phyloP scores from a whole-genome alignment of 495 filamentous ascomycete genomes.

The Penicillium cataractarum region DNA sequence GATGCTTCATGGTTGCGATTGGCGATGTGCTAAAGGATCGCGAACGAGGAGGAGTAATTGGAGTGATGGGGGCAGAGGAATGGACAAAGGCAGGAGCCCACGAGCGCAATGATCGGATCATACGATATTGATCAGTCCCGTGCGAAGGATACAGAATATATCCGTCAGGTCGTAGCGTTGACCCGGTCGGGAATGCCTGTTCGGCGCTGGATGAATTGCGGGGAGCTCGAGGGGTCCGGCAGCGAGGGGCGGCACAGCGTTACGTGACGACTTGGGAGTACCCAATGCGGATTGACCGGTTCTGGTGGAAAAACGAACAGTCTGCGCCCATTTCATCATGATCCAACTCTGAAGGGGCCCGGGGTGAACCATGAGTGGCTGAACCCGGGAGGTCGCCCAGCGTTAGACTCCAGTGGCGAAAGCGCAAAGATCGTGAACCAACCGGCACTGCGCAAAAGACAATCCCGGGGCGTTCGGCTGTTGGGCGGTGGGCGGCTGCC shows the following conservation, averaged over 20 bases:
- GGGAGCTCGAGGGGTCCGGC: conserved; percentile 15
- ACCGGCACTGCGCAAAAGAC: conserved; percentile 16
- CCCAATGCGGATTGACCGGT: background rate
- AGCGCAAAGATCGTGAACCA: background rate
- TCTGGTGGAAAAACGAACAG: background rate
- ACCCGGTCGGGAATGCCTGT: background rate
- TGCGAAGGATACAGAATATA: conserved; percentile 28
- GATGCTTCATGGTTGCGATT: conserved; percentile 66
- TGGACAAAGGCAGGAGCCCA: background rate
- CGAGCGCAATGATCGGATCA: conserved; percentile 3
- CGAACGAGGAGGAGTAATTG: background rate
- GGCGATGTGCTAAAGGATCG: conserved; percentile 24
- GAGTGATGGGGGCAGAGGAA: background rate
- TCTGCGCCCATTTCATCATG: background rate
- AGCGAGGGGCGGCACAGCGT: conserved; percentile 26
- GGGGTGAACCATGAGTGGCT: background rate
- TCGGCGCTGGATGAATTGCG: conserved; percentile 6
- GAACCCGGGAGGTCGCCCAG: background rate
- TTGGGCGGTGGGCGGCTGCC: conserved; percentile 22
- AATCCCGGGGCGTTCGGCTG: conserved; percentile 21
- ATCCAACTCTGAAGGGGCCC: background rate
- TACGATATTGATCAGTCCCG: conserved; percentile 18
- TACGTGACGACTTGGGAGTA: no score
- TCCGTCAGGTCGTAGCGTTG: conserved; percentile 13
- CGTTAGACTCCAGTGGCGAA: background rate